A percentile compares a stretch with the other conserved stretches of the same genome.
These are phyloP conservation scores for Daldinia grandis DNA, from an alignment of 495 filamentous ascomycete species.

Conservation along the genomic window DNA sequence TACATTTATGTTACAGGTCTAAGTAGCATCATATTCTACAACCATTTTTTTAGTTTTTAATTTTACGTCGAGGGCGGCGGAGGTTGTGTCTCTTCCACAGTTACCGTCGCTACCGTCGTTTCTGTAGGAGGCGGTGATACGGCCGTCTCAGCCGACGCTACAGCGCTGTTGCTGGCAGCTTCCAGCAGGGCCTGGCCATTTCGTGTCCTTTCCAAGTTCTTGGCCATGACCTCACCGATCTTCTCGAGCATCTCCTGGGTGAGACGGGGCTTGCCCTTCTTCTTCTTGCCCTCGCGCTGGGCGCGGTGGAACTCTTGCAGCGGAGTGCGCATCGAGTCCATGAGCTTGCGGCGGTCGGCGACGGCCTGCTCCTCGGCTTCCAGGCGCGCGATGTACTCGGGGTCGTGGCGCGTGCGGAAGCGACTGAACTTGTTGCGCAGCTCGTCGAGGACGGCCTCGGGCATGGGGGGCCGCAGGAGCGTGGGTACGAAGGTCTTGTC, in stretches of 20 bases:
- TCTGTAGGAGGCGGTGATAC: conserved; percentile 1
- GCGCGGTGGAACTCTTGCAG: conserved; percentile 60
- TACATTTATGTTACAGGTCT: conserved; percentile 46
- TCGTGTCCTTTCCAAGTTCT: conserved; percentile 56
- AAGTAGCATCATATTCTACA: conserved; percentile 19
- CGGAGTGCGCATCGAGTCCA: conserved; percentile 63
- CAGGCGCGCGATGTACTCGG: conserved; percentile 69
- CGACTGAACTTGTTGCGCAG: conserved; percentile 83
- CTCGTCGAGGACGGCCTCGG: conserved; percentile 81
- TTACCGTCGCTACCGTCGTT: neutral
- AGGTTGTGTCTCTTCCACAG: conserved; percentile 16
- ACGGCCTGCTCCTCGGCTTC: conserved; percentile 68
- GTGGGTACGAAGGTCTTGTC: conserved; percentile 77
- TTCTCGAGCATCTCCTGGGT: conserved; percentile 68
- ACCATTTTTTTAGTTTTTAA: neutral
- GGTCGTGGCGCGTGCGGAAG: conserved; percentile 83
- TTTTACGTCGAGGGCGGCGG: conserved; percentile 26
- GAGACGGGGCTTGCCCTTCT: conserved; percentile 59
- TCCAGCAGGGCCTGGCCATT: conserved; percentile 40
- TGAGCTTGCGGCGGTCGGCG: conserved; percentile 61
- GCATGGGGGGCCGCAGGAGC: conserved; percentile 79
- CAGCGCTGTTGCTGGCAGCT: neutral
- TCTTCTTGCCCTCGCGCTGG: conserved; percentile 53
- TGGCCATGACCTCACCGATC: conserved; percentile 72
- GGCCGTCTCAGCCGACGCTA: neutral